Base-by-base conservation (phyloP, 2,329 filamentous ascomycete genomes). In the Chrysoporthe austroafricana region DNA sequence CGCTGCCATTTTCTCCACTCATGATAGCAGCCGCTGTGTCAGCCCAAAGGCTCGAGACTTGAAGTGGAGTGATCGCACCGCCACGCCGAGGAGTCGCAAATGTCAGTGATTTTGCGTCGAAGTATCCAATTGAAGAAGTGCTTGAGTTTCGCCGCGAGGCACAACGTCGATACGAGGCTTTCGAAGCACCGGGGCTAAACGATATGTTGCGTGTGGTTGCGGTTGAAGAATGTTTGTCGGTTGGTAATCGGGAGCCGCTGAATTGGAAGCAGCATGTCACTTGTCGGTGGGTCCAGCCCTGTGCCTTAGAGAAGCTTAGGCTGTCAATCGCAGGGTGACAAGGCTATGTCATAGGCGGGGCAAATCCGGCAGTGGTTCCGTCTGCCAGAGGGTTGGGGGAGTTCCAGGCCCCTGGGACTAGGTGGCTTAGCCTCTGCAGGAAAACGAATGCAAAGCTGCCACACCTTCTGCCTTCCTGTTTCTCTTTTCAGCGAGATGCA, bases 1-100 rank as follows among this genome's bases (percentile, higher is more conserved):
- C 74, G 67, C 75, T 75, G 71, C 78, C 81, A 48, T 78, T 77
- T 56, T 69, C 68, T 58, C 75, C 76, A 50, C 83, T 75, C 83
- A 85, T 85, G 70, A 52, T 77, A 73, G 63, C 59, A 63, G 57
- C 46, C 42, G 62, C 21, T 44, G 42, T 62, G 21, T 57, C 34
- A 32, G 62, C 62, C 42, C 42, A 34, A 46, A 26, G 21, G 50
- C 59, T 34, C 21, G 14, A 32, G 9, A 16, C 36, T 46, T 43
- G 6, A 46, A 36, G 57, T 4, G 26, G 59, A 34, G 43, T 16
- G 26, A n/a, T 61, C 26, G 50, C 26, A 26, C 50, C 50, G 32
- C 50, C 32, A 16, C 16, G 3, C 32, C 11, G 21, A 16, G 21
- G 21, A 21, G 16, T 34, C 50, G 26, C 2, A 34, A 26, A 6